Percentiles rank a stretch among this genome's conserved stretches.
Conservation (phyloP, 352 stramenopile species). For the Globisporangium abappressorium region DNA sequence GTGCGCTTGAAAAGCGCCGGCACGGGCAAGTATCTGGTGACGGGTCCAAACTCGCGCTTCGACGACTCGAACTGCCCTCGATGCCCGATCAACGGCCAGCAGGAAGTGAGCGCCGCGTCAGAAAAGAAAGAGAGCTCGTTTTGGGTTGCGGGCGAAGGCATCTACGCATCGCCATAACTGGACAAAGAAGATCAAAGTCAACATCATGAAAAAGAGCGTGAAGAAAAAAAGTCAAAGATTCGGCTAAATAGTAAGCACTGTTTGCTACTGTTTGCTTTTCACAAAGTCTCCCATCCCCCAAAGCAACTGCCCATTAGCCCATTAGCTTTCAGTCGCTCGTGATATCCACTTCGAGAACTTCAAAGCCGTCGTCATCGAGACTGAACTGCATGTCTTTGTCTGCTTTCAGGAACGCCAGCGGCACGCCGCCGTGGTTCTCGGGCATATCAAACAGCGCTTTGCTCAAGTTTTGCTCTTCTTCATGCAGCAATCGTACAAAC, state of each 20-base stretch:
- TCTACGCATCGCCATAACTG: constrained; percentile 68
- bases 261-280: neutral
- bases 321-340: neutral
- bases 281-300: neutral
- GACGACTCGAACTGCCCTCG: constrained; percentile 78
- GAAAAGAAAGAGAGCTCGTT: constrained; percentile 48
- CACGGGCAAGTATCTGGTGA: constrained; percentile 55
- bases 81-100: constrained; percentile 84
- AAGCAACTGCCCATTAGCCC: neutral
- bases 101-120: constrained; percentile 71
- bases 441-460: constrained; percentile 69
- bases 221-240: neutral
- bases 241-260: constrained; percentile 8
- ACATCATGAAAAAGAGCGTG: neutral
- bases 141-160: constrained; percentile 81
- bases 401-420: constrained; percentile 60
- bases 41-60: constrained; percentile 48
- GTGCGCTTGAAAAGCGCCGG: constrained; percentile 58
- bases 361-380: constrained; percentile 81
- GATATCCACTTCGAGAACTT: constrained; percentile 48
- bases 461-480: constrained; percentile 48
- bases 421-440: constrained; percentile 70
- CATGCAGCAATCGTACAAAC: constrained; percentile 46
- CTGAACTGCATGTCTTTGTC: constrained; percentile 72
- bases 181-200: neutral